Base-by-base conservation (phyloP, 768 basidiomycete species). In the Amanita rubescens region DNA sequence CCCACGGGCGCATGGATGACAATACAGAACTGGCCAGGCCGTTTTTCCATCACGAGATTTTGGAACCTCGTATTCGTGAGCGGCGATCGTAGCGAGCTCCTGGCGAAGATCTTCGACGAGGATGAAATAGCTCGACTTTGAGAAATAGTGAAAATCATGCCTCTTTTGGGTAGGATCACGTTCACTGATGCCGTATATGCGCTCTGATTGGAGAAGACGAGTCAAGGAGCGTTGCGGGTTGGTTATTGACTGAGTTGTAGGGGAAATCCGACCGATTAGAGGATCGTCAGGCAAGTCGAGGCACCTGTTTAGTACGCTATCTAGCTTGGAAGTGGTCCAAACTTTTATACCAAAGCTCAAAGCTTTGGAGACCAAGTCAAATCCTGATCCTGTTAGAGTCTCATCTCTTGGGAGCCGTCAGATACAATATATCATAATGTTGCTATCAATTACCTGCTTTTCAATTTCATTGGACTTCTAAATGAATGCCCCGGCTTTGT, bases 61-160 rank as follows among this genome's bases (percentile, higher is more conserved):
- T 24, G 71, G 62, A 19, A 78, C 64, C 27, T 78, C 70, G 68
- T 95, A 97, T 65, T 98, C 93, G 54, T 90, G 82, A 15, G 81
- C 78, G 49, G 87, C 82, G 57, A 98, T 79, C 1, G 96, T 90
- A 12, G 92, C 85, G 37, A 94, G 74, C 59, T 92, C 85, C 51
- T 85, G 82, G 3, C 78, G 80, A 53, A 92, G 78, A 62, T 98
- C 95, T 66, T 98, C 94, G n/a, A 97, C 80, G 41, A 98, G 77
- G 42, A 97, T 77, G 65, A 92, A 97, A 63, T 79, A 84, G 49
- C 78, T 81, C 38, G 76, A 75, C 38, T 82, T 80, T 15, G 79
- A 69, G 67, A 98, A 98, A 66, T 98, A 99, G 53, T 78, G 81
- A 63, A 82, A 91, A 67, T 94, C 93, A 58, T 87, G 85, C 47